These are phyloP conservation scores for Gonium pectorale DNA, from an alignment of 139 green algal genomes.

Conservation along the genomic window DNA sequence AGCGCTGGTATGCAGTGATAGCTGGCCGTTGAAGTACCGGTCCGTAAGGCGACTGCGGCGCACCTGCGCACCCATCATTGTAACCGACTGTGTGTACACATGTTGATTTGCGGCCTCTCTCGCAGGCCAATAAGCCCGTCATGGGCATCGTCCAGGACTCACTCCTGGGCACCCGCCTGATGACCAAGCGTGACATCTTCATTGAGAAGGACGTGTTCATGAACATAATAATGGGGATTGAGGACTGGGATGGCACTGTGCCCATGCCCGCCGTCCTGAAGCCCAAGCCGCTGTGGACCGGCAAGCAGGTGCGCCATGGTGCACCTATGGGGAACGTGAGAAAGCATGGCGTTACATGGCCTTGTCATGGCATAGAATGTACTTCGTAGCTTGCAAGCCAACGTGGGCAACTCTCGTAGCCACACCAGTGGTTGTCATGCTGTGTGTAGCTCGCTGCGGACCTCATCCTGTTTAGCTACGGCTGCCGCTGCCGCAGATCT, in stretches of 20 bases:
- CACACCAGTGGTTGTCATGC: no score
- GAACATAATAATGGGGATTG: slow-evolving; percentile 94
- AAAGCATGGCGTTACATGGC: no score
- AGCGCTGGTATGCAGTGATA: no score
- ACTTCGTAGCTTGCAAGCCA: no score
- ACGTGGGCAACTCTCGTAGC: no score
- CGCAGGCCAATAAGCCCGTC: slow-evolving; percentile 95
- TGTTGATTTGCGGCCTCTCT: not conserved
- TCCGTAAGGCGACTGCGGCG: no score
- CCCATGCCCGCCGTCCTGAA: slow-evolving; percentile 96
- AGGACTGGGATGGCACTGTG: slow-evolving; percentile 90
- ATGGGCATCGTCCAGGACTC: slow-evolving; percentile 99
- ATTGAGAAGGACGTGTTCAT: slow-evolving; percentile 97
- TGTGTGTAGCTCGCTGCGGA: no score
- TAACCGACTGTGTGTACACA: no score
- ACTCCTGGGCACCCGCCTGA: slow-evolving; percentile 92
- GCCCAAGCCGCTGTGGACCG: slow-evolving; percentile 94
- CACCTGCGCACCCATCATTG: no score
- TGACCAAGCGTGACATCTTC: slow-evolving; percentile 99
- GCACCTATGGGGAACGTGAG: no score
- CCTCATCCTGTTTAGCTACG: not conserved
- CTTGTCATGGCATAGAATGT: no score
- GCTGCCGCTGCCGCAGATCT: slow-evolving; percentile 57
- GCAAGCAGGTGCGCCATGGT: slow-evolving; percentile 36
- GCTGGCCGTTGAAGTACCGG: no score